phyloP scores from a whole-genome alignment of 2,329 filamentous ascomycete genomes.

The Xylariales sp. region DNA sequence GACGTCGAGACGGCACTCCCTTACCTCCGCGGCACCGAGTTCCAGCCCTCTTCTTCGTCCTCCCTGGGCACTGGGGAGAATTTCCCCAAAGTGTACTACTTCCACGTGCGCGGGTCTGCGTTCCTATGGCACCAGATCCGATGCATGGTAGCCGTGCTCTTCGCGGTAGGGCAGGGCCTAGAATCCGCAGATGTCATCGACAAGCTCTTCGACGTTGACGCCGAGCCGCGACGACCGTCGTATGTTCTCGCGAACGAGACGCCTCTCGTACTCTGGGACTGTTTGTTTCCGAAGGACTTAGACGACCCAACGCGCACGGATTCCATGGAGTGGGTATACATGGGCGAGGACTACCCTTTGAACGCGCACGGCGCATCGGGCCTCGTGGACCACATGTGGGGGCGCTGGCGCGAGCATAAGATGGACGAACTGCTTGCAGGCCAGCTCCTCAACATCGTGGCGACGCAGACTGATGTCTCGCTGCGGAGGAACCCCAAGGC shows the following conservation, averaged over 20 bases:
- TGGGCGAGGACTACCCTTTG: conserved; percentile 72
- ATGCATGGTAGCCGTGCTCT: conserved; percentile 92
- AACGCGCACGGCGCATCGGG: conserved; percentile 74
- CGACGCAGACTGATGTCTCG: conserved; percentile 51
- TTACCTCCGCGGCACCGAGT: conserved; percentile 63
- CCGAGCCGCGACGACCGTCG: conserved; percentile 79
- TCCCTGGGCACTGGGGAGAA: conserved; percentile 1
- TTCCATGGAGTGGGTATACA: conserved; percentile 80
- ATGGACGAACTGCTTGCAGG: conserved; percentile 89
- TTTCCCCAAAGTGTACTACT: conserved; percentile 80
- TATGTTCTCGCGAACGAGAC: conserved; percentile 93
- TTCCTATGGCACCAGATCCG: conserved; percentile 99
- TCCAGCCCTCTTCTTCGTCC: conserved; percentile 51
- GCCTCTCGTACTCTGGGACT: conserved; percentile 95
- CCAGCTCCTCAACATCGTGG: conserved; percentile 74
- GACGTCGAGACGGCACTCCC: conserved; percentile 65
- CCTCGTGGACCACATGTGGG: conserved; percentile 82
- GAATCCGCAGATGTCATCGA: conserved; percentile 80
- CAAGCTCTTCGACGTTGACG: conserved; percentile 77
- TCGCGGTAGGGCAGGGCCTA: conserved; percentile 88
- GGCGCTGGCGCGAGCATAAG: conserved; percentile 83
- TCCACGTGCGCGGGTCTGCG: conserved; percentile 88
- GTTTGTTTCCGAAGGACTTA: conserved; percentile 76
- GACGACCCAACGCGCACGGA: conserved; percentile 58
- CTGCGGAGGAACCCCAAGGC: conserved; percentile 37